These are phyloP conservation scores for Puccinia coronata DNA, from an alignment of 1,284 basidiomycete genomes.

Conservation along the genomic window DNA sequence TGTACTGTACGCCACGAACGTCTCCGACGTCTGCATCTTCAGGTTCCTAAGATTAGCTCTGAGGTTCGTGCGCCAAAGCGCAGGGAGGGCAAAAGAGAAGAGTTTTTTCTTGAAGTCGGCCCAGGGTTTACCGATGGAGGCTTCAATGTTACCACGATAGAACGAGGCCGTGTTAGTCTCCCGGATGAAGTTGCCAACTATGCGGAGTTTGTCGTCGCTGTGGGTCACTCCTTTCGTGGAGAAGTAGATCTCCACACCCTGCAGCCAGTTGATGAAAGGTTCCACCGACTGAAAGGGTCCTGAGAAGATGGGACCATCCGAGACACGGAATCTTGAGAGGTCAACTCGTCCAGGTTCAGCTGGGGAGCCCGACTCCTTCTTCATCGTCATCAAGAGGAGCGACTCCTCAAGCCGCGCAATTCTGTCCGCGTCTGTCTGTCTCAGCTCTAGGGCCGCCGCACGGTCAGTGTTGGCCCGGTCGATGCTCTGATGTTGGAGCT, in stretches of 20 bases:
- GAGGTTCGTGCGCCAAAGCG: not conserved
- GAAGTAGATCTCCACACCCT: not conserved
- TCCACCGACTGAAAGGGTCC: not conserved
- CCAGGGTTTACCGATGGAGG: not conserved
- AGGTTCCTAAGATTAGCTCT: not conserved
- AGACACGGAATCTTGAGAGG: not conserved
- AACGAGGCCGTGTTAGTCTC: not conserved
- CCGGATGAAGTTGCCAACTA: not conserved
- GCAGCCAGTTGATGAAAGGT: slow-evolving; percentile 7
- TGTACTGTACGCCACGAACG: slow-evolving; percentile 13
- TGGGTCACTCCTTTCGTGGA: not conserved
- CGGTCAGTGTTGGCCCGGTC: not conserved
- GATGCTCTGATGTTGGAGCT: slow-evolving; percentile 6
- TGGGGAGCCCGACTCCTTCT: not conserved
- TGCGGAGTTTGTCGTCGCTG: not conserved
- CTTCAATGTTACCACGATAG: not conserved
- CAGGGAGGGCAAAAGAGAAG: not conserved
- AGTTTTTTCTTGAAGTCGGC: not conserved
- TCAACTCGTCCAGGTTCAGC: not conserved
- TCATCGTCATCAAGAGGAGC: not conserved
- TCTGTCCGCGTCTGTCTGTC: not conserved
- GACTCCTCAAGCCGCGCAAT: not conserved
- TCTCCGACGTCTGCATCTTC: not conserved
- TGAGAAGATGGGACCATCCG: not conserved
- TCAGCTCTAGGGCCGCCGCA: not conserved